phyloP scores from a whole-genome alignment of 1,139 yeast genomes.

The Saccharomyces pastorianus region DNA sequence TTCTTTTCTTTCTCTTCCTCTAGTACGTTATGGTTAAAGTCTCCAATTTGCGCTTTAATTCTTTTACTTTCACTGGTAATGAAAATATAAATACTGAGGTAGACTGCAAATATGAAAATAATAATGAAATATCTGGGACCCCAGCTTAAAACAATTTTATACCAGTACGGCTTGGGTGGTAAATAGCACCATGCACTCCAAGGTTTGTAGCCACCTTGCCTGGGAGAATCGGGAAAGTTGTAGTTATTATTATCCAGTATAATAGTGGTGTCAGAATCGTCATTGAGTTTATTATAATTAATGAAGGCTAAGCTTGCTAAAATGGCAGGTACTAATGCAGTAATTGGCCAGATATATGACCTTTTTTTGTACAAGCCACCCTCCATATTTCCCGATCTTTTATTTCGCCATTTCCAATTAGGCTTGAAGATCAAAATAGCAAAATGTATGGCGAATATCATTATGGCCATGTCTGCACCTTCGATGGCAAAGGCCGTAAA shows the following conservation, averaged over 20 bases:
- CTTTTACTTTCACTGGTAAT: constrained; percentile 56
- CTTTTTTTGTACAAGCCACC: constrained; percentile 70
- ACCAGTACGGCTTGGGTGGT: constrained; percentile 70
- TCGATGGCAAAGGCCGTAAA: constrained; percentile 77
- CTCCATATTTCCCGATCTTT: constrained; percentile 41
- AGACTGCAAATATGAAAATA: constrained; percentile 53
- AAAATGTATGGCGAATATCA: constrained; percentile 78
- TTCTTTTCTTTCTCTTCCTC: constrained; percentile 5
- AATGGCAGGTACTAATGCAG: constrained; percentile 55
- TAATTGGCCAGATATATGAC: constrained; percentile 48
- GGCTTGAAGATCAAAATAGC: constrained; percentile 67
- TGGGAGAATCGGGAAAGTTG: constrained; percentile 19
- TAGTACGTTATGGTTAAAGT: constrained; percentile 12
- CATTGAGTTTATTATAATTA: constrained; percentile 23
- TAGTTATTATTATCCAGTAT: constrained; percentile 22
- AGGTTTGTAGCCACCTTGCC: constrained; percentile 46
- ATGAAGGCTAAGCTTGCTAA: constrained; percentile 72
- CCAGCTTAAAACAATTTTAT: constrained; percentile 70
- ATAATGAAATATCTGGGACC: constrained; percentile 68
- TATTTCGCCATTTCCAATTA: constrained; percentile 40
- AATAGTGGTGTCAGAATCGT: constrained; percentile 14
- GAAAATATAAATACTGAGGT: constrained; percentile 64
- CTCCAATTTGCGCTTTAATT: constrained; percentile 36
- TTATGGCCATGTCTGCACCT: constrained; percentile 81
- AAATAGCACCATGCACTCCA: constrained; percentile 76